Percentiles rank a stretch among this genome's conserved stretches.
phyloP scores from a whole-genome alignment of 2,329 filamentous ascomycete genomes.

The Claviceps paspali region DNA sequence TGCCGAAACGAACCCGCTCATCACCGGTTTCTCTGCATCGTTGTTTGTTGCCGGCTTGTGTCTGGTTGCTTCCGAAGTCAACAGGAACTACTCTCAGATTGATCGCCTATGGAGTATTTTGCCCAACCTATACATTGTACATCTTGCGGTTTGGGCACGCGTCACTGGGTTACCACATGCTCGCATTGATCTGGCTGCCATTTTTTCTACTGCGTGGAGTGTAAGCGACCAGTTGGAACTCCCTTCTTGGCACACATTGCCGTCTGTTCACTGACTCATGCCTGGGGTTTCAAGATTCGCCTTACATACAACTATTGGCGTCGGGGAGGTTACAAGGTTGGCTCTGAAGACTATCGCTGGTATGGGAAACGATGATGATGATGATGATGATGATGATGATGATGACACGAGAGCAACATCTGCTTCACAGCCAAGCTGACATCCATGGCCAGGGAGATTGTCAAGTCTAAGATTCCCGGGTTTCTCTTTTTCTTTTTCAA shows the following conservation, averaged over 20 bases:
- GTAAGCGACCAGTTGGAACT: conserved; percentile 31
- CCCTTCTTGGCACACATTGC: background rate
- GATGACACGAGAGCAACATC: background rate
- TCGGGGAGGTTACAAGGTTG: conserved; percentile 76
- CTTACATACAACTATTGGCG: conserved; percentile 96
- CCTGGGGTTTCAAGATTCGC: conserved; percentile 54
- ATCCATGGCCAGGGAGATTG: conserved; percentile 43
- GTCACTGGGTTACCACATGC: conserved; percentile 54
- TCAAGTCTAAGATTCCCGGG: conserved; percentile 49
- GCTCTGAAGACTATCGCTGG: conserved; percentile 94
- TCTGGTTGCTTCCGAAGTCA: conserved; percentile 65
- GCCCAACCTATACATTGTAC: conserved; percentile 71
- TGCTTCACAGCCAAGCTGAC: conserved; percentile 1
- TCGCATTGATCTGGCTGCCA: conserved; percentile 56
- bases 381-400: background rate
- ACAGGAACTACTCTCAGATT: conserved; percentile 92
- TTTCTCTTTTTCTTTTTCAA: conserved; percentile 72
- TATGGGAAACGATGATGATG: conserved; percentile 8
- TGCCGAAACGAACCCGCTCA: conserved; percentile 68
- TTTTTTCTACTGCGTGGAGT: conserved; percentile 64
- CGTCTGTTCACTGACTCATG: background rate
- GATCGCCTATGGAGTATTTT: conserved; percentile 86
- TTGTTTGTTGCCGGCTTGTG: conserved; percentile 57
- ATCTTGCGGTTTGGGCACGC: conserved; percentile 74
- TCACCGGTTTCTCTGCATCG: conserved; percentile 58